These are phyloP conservation scores for Cercospora sp. DNA, from an alignment of 2,329 filamentous ascomycete species.

Conservation along the genomic window DNA sequence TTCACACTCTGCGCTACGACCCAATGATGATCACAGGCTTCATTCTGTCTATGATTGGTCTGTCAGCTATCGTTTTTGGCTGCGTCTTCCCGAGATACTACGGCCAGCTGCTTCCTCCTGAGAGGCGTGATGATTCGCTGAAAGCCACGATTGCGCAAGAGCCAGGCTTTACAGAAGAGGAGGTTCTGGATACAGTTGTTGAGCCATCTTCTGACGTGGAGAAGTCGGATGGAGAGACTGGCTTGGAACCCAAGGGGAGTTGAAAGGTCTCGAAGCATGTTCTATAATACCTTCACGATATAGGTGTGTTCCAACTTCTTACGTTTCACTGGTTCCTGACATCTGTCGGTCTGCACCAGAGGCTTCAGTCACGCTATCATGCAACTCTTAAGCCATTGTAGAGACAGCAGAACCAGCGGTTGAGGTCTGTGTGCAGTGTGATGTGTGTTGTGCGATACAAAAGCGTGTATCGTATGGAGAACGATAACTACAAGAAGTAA, in stretches of 20 bases:
- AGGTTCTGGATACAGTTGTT: constrained; percentile 5
- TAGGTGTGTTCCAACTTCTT: no score
- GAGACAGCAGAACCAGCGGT: neutral
- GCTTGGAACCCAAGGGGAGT: neutral
- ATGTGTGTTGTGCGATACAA: neutral
- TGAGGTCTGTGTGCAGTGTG: neutral
- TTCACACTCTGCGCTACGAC: constrained; percentile 51
- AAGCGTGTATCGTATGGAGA: neutral
- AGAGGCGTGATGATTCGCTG: constrained; percentile 49
- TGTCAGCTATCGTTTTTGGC: constrained; percentile 50
- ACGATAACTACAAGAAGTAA: neutral
- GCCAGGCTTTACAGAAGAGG: constrained; percentile 8
- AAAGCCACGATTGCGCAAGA: constrained; percentile 6
- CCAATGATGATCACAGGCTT: constrained; percentile 55
- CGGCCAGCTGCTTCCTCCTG: constrained; percentile 52
- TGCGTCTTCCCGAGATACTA: constrained; percentile 54
- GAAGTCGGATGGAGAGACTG: neutral
- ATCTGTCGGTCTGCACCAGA: neutral
- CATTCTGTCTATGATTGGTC: constrained; percentile 49
- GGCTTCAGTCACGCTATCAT: neutral
- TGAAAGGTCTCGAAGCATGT: neutral
- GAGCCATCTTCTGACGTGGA: constrained; percentile 11
- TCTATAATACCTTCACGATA: no score
- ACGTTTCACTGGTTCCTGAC: no score
- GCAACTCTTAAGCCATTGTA: neutral